phyloP scores from a whole-genome alignment of 495 filamentous ascomycete species.

The Aspergillus taichungensis region DNA sequence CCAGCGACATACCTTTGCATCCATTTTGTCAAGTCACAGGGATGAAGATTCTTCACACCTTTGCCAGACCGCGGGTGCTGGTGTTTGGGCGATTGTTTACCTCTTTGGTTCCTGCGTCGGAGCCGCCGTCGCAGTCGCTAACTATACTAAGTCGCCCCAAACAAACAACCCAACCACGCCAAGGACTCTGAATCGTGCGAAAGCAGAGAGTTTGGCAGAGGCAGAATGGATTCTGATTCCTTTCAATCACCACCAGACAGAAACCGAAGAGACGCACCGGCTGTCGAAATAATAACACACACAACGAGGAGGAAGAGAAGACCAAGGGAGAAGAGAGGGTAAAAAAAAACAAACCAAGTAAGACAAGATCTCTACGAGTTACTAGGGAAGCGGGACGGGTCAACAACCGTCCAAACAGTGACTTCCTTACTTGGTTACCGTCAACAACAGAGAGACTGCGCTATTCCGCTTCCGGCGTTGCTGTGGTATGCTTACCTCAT shows the following conservation, averaged over 20 bases:
- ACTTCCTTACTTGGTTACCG: slow-evolving; percentile 17
- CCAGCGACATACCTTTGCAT: slow-evolving; percentile 33
- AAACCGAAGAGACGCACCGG: neutral
- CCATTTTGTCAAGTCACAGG: slow-evolving; percentile 18
- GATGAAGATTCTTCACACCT: slow-evolving; percentile 1
- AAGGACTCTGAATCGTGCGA: neutral
- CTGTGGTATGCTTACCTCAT: slow-evolving; percentile 14
- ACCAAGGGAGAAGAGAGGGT: slow-evolving; percentile 8
- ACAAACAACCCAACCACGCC: slow-evolving; percentile 22
- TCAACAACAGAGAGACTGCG: slow-evolving; percentile 11
- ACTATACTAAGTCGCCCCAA: slow-evolving; percentile 19
- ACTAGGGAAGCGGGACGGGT: neutral
- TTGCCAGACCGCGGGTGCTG: slow-evolving; percentile 6
- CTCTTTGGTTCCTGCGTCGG: slow-evolving; percentile 8
- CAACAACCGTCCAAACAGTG: slow-evolving; percentile 6
- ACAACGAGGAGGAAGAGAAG: slow-evolving; percentile 10
- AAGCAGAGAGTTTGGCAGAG: neutral
- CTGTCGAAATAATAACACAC: slow-evolving; percentile 3
- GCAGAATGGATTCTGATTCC: slow-evolving; percentile 1
- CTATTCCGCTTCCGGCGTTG: slow-evolving; percentile 9
- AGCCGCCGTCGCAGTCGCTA: slow-evolving; percentile 10
- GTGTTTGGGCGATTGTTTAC: slow-evolving; percentile 24
- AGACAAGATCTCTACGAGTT: no score
- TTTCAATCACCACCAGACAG: neutral
- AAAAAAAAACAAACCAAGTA: slow-evolving; percentile 15